These are phyloP conservation scores for Sporothrix variecibatus DNA, from an alignment of 2,329 filamentous ascomycete genomes.

Conservation along the genomic window DNA sequence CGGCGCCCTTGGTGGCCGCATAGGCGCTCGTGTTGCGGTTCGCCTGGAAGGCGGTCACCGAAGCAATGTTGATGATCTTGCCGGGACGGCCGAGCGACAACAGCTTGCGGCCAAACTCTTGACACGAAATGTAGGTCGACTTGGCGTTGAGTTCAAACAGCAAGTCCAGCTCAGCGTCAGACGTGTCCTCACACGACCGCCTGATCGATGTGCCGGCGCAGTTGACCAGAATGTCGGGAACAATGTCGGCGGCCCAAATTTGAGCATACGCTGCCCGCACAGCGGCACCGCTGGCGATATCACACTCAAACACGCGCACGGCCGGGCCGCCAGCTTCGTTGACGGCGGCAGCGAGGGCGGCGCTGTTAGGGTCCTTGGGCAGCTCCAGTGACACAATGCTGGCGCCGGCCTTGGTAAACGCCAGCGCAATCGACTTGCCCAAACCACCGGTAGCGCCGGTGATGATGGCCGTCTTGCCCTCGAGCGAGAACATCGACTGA, in stretches of 20 bases:
- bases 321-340: neutral
- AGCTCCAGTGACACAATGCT: constrained; percentile 14
- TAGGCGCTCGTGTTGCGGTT: constrained; percentile 87
- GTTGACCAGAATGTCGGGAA: constrained; percentile 67
- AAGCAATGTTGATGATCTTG: constrained; percentile 82
- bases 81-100: constrained; percentile 60
- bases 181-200: constrained; percentile 73
- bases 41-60: constrained; percentile 79
- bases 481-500: constrained; percentile 8
- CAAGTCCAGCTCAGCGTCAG: constrained; percentile 69
- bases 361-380: constrained; percentile 17
- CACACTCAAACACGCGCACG: neutral
- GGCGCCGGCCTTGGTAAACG: constrained; percentile 8
- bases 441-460: constrained; percentile 13
- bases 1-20: constrained; percentile 79
- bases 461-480: constrained; percentile 19
- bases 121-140: constrained; percentile 74
- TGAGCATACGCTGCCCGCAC: neutral
- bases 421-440: constrained; percentile 12
- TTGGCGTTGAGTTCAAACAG: constrained; percentile 78
- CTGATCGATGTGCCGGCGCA: constrained; percentile 83
- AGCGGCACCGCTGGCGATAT: neutral
- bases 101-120: constrained; percentile 81
- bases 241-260: constrained; percentile 14
- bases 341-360: neutral